Evolutionary conservation across 2,329 filamentous ascomycete genomes (phyloP).

Genomic region (Dactylonectria macrodidyma): DNA sequence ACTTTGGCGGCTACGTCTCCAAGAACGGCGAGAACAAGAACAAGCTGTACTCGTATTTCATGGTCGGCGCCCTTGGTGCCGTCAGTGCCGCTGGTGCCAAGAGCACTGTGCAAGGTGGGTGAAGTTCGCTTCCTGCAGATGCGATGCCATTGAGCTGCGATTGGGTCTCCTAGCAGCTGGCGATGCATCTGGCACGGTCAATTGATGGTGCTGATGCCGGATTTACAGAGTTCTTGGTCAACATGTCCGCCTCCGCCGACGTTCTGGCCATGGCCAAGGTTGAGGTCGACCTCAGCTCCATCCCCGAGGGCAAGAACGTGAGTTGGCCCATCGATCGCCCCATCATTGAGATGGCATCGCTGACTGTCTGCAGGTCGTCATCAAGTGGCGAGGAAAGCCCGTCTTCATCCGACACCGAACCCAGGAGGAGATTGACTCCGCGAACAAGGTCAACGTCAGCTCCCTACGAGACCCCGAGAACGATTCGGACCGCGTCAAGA

Average conservation of each 20-base stretch:
- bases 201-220: slow-evolving; percentile 49
- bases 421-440: slow-evolving; percentile 91
- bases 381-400: slow-evolving; percentile 99
- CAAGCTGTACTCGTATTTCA: slow-evolving; percentile 96
- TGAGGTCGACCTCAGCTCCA: slow-evolving; percentile 91
- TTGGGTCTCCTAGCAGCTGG: slow-evolving; percentile 36
- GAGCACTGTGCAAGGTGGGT: slow-evolving; percentile 96
- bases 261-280: slow-evolving; percentile 99
- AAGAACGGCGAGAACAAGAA: slow-evolving; percentile 78
- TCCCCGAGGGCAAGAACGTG: slow-evolving; percentile 99
- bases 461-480: slow-evolving; percentile 90
- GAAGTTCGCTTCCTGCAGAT: slow-evolving; percentile 21
- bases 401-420: slow-evolving; percentile 99
- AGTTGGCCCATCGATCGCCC: slow-evolving; percentile 54
- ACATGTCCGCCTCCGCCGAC: slow-evolving; percentile 99
- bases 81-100: slow-evolving; percentile 95
- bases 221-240: slow-evolving; percentile 93
- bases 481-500: slow-evolving; percentile 95
- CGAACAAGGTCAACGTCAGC: slow-evolving; percentile 88
- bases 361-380: slow-evolving; percentile 79
- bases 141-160: slow-evolving; percentile 50
- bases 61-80: slow-evolving; percentile 96
- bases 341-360: slow-evolving; percentile 10
- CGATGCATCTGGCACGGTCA: slow-evolving; percentile 32
- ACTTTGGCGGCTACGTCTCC: slow-evolving; percentile 90